A percentile compares a stretch with the other conserved stretches of the same genome.
phyloP scores from a whole-genome alignment of 2,329 filamentous ascomycete species.

The Fusarium sulawesiense region DNA sequence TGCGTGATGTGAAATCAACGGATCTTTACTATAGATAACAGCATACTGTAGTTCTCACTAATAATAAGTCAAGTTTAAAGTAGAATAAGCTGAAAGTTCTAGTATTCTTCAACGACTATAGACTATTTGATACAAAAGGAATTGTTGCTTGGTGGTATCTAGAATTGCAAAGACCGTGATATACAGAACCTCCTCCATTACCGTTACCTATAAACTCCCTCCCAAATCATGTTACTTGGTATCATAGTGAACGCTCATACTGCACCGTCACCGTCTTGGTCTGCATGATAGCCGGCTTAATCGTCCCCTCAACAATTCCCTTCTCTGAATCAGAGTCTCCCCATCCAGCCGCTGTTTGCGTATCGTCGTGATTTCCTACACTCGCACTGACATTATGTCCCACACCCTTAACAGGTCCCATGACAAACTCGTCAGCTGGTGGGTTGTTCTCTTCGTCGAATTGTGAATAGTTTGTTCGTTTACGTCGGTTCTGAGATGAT shows the following conservation, averaged over 20 bases:
- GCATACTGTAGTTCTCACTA: too few relatives aligned
- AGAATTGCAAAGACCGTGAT: not conserved
- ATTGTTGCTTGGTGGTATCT: constrained; percentile 18
- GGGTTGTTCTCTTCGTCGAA: constrained; percentile 31
- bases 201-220: not conserved
- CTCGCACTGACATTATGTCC: constrained; percentile 22
- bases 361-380: constrained; percentile 31
- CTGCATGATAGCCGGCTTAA: constrained; percentile 38
- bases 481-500: constrained; percentile 29
- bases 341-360: constrained; percentile 17
- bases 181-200: not conserved
- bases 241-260: constrained; percentile 20
- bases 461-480: constrained; percentile 37
- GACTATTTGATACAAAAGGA: not conserved
- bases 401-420: constrained; percentile 26
- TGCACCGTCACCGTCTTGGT: constrained; percentile 42
- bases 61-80: not conserved
- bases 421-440: constrained; percentile 7
- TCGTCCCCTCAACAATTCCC: constrained; percentile 23
- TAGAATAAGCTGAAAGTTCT: too few relatives aligned
- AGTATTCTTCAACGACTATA: not conserved
- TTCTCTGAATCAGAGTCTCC: constrained; percentile 40
- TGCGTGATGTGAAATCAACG: too few relatives aligned
- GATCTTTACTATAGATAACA: not conserved
- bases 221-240: not conserved